Evolutionary conservation across 192 early-diverging fungal genomes (phyloP), one percentile per base, ranked within the genome.

Genomic region (Coemansia sp.): DNA sequence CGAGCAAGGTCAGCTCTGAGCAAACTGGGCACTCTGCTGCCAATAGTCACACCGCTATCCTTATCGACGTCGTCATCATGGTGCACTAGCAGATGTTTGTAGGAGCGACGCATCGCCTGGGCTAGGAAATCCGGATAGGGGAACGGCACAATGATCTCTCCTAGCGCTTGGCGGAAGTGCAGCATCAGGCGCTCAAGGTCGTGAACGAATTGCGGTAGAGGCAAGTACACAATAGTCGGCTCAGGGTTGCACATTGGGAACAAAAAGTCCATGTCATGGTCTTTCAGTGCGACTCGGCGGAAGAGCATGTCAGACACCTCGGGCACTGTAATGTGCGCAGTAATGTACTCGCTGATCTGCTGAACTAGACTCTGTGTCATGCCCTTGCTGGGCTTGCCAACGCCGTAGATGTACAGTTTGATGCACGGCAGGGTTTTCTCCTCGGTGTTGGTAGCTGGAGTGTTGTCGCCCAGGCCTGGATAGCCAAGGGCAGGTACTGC

Each of bases 221-320:
- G 81, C 77, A 84, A 65, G 55, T 84, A 84, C 27, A 84, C 33
- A 27, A 84, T 65, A 5, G 74, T 71, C 9, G 81, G 81, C 71
- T 84, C 81, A 0, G 81, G 81, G 44, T 76, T 76, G 77, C 81
- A 79, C 61, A 38, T 49, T 0, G 81, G 81, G 47, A 84, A 76
- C 81, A 84, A 38, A 74, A 84, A 79, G 65, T 74, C 58, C 68
- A 79, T 73, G 69, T 84, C 81, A 24, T 84, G 74, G 39, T 70
- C 69, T 43, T 84, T 76, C 29, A 84, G 74, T 15, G 76, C 53
- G 5, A 79, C 74, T 46, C 74, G 71, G 12, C 81, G 73, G 62
- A 76, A 39, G 69, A 84, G 43, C 73, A 71, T 76, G 31, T 72
- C 71, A 6, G 81, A 84, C 68, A 84, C 79, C 69, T 76, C 73